Base-by-base conservation (phyloP, 2,329 filamentous ascomycete species). In the Nannizziopsis barbatae region DNA sequence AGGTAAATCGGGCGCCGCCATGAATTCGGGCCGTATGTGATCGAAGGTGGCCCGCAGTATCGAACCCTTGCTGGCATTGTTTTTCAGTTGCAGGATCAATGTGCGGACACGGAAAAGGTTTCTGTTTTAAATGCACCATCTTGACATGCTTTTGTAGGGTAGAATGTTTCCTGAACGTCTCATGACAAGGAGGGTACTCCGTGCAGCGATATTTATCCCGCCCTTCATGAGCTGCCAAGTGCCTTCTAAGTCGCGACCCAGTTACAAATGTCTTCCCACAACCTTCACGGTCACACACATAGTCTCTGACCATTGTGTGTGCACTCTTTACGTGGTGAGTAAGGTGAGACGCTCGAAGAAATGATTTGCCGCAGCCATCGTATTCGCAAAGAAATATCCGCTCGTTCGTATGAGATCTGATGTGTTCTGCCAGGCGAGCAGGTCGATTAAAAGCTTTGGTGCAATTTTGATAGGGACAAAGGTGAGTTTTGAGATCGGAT, bases 391-490 rank as follows among this genome's bases (percentile, higher is more conserved):
- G 73, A 64, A 84, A 93, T 0, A 87, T 81, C 1, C 89, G 80
- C 57, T 90, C 85, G 56, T 90, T 87, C 46, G 80, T 90, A 64
- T 96, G 90, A 1, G 84, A 88, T 54, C 87, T 77, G 18, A 90
- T 68, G 60, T 96, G 90, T 50, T 86, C 81, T 51, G 83, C 75
- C 3, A 95, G 74, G 22, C 86, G 80, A 31, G 84, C 84, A 0
- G 87, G 88, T 2, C 90, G 81, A 64, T 94, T 94, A 72, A 92
- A 96, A 5, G 82, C 80, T 68, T 93, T 93, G 50, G 71, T 68
- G 62, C 90, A 96, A 54, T 74, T 77, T 9, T 81, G 76, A 62
- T 79, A 82, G 0, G 83, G 80, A 67, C 90, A 95, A 47, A 72
- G 70, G 54, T 88, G 81, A 4, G 79, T 88, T 71, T 93, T 94